Conservation (phyloP, 2,329 filamentous ascomycete genomes). For the Anisogramma anomala region DNA sequence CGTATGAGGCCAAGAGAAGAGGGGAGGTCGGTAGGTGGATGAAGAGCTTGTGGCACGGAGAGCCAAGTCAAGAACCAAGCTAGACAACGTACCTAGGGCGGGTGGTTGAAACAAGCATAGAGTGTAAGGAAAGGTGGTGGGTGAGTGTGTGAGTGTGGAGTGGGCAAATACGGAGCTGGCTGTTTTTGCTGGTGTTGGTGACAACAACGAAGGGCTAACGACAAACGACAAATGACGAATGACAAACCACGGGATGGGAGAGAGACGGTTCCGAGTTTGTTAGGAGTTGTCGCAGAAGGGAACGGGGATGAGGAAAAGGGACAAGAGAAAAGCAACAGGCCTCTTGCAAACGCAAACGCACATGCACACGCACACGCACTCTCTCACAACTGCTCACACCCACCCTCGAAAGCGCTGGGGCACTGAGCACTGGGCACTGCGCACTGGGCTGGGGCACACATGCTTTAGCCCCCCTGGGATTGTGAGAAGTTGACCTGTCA, state of each 20-base stretch:
- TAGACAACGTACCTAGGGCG: conserved; percentile 16
- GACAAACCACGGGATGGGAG: no score
- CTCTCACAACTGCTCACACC: no score
- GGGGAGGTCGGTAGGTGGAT: conserved; percentile 15
- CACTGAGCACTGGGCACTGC: no score
- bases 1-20: conserved; percentile 4
- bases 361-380: neutral
- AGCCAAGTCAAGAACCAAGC: conserved; percentile 14
- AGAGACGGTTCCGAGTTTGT: no score
- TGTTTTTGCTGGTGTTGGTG: no score
- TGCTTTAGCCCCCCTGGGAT: conserved; percentile 6
- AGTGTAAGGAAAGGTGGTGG: conserved; percentile 14
- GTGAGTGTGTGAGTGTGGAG: no score
- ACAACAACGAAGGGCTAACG: no score
- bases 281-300: no score
- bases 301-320: no score
- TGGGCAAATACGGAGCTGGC: conserved; percentile 8
- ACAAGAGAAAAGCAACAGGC: no score
- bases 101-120: conserved; percentile 20
- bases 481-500: conserved; percentile 14
- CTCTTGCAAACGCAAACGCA: conserved; percentile 4
- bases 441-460: no score
- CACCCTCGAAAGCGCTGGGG: conserved; percentile 3
- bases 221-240: no score
- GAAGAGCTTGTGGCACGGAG: conserved; percentile 13